Evolutionary conservation across 139 green algal species (phyloP).

Genomic region (Volvox africanus): DNA sequence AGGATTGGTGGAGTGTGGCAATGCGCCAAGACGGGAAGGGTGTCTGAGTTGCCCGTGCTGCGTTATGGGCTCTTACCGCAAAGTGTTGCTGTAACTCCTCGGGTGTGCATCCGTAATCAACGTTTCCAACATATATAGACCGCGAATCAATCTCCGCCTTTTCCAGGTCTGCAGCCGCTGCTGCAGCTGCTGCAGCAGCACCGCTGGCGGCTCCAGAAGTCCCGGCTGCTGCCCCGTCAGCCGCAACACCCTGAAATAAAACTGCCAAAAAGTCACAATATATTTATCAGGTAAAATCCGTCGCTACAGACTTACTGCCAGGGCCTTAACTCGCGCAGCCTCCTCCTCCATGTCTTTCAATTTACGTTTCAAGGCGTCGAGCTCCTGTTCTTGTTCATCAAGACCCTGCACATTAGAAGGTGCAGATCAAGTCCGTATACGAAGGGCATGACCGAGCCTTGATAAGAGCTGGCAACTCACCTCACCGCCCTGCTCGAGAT

Average conservation of each 20-base stretch:
- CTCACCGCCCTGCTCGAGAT: conserved; percentile 21
- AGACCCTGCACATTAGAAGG: not conserved
- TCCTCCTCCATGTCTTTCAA: conserved; percentile 95
- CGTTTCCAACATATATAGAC: conserved; percentile 94
- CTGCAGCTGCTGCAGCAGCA: conserved; percentile 19
- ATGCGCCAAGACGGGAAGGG: no score
- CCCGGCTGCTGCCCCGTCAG: not conserved
- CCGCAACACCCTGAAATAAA: not conserved
- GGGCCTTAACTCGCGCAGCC: conserved; percentile 83
- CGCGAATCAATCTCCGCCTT: conserved; percentile 90
- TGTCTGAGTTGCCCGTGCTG: no score
- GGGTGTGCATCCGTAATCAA: conserved; percentile 94
- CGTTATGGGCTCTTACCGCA: conserved; percentile 51
- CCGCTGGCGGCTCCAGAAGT: conserved; percentile 27
- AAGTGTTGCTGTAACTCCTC: conserved; percentile 97
- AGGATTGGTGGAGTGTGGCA: no score
- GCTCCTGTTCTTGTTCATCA: conserved; percentile 72
- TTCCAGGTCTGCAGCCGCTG: conserved; percentile 51
- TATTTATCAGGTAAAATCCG: not conserved
- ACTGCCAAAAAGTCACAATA: not conserved
- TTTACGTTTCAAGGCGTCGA: conserved; percentile 90
- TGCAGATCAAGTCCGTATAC: not conserved
- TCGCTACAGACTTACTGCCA: conserved; percentile 66
- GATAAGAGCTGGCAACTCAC: not conserved
- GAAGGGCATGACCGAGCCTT: not conserved